A percentile compares a stretch with the other conserved stretches of the same genome.
These are phyloP conservation scores for Colletotrichum theobromicola DNA, from an alignment of 2,329 filamentous ascomycete species.

Conservation along the genomic window DNA sequence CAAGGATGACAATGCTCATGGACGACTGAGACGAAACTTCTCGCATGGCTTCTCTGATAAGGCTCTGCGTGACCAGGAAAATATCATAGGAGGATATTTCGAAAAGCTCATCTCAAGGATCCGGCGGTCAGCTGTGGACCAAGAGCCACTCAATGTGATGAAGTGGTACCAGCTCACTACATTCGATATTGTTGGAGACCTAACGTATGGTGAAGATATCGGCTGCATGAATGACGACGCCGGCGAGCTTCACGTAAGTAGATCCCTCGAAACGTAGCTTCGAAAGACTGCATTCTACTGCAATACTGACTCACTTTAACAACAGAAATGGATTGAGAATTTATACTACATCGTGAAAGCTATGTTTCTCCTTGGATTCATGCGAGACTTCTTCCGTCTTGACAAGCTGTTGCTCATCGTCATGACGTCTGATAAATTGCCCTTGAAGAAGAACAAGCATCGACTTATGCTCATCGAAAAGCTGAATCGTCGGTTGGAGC, in stretches of 20 bases:
- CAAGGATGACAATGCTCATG: background rate
- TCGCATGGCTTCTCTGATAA: conserved; percentile 31
- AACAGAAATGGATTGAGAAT: conserved; percentile 1
- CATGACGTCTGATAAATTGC: conserved; percentile 1
- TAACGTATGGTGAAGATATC: conserved; percentile 22
- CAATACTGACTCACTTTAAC: background rate
- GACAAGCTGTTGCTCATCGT: background rate
- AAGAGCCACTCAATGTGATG: conserved; percentile 24
- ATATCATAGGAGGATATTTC: conserved; percentile 28
- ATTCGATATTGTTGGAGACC: conserved; percentile 22
- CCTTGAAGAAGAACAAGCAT: background rate
- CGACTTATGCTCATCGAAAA: background rate
- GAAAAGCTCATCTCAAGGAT: conserved; percentile 26
- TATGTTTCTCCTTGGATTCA: conserved; percentile 1
- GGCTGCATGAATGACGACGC: conserved; percentile 14
- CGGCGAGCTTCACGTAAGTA: conserved; percentile 9
- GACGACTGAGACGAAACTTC: conserved; percentile 23
- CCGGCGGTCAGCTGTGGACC: background rate
- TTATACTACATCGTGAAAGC: conserved; percentile 3
- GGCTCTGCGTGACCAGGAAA: conserved; percentile 32
- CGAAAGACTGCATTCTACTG: background rate
- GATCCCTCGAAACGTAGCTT: background rate
- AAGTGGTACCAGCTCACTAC: conserved; percentile 2
- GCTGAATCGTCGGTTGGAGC: background rate
- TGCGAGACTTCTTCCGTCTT: background rate